These are phyloP conservation scores for Kodamaea suecica DNA, from an alignment of 1,139 yeast species.

Conservation along the genomic window DNA sequence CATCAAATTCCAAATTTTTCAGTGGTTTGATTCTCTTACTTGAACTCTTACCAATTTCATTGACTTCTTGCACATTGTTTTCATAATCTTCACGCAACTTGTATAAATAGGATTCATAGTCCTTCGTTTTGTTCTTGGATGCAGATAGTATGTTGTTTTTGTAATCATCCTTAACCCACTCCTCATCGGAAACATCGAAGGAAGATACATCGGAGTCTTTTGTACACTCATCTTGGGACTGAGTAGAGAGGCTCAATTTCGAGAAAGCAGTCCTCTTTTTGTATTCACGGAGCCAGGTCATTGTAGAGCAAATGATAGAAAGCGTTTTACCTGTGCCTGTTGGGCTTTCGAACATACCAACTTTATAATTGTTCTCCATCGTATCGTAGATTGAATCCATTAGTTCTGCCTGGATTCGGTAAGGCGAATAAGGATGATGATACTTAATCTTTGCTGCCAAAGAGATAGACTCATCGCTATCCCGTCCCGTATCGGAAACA, in stretches of 20 bases:
- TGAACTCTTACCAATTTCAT: constrained; percentile 6
- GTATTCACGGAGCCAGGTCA: constrained; percentile 78
- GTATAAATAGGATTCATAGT: constrained; percentile 42
- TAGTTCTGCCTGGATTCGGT: constrained; percentile 70
- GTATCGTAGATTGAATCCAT: constrained; percentile 74
- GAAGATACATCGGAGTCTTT: constrained; percentile 15
- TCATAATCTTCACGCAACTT: constrained; percentile 18
- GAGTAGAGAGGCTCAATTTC: constrained; percentile 35
- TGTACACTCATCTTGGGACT: constrained; percentile 20
- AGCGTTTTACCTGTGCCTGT: constrained; percentile 95
- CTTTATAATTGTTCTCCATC: constrained; percentile 53
- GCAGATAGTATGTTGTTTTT: constrained; percentile 29
- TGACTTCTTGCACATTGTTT: constrained; percentile 13
- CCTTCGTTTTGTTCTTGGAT: constrained; percentile 29
- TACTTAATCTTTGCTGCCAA: background rate
- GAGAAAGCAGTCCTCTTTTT: constrained; percentile 40
- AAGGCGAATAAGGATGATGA: constrained; percentile 79
- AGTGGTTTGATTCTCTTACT: constrained; percentile 2
- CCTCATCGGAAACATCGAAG: constrained; percentile 45
- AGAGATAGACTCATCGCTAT: background rate
- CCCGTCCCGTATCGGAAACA: no score
- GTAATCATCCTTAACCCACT: constrained; percentile 54
- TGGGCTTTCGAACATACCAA: constrained; percentile 89
- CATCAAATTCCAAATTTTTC: constrained; percentile 4
- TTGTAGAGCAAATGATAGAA: constrained; percentile 78